Conservation (phyloP, 2,329 filamentous ascomycete species). For the Aspergillus sp. region DNA sequence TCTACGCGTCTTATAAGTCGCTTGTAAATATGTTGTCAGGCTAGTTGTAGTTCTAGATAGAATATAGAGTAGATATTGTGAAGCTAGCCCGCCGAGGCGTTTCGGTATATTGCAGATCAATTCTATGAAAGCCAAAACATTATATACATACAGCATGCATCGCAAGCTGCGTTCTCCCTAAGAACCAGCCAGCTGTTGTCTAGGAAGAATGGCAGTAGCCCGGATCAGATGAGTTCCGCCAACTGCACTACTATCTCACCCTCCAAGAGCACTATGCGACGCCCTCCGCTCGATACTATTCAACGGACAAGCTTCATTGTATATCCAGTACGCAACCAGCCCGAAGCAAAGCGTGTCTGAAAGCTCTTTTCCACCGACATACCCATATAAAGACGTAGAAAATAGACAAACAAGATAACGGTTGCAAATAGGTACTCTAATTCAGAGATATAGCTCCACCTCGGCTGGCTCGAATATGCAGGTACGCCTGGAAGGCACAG, state of each 20-base stretch:
- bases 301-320: neutral
- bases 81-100: neutral
- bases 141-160: conserved; percentile 24
- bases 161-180: conserved; percentile 14
- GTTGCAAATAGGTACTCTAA: conserved; percentile 34
- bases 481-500: conserved; percentile 84
- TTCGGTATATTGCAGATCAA: neutral
- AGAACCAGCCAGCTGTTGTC: conserved; percentile 13
- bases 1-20: neutral
- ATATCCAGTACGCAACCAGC: neutral
- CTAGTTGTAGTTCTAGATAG: neutral
- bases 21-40: neutral
- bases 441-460: conserved; percentile 81
- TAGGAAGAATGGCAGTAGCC: neutral
- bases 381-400: neutral
- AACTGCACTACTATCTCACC: neutral
- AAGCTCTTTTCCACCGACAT: neutral
- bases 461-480: conserved; percentile 82
- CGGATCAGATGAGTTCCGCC: neutral
- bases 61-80: neutral
- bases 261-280: neutral
- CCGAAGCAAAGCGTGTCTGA: neutral
- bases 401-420: neutral
- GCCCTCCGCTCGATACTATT: neutral
- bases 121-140: conserved; percentile 18